Percentiles rank a stretch among this genome's conserved stretches.
Evolutionary conservation across 2,329 filamentous ascomycete genomes (phyloP).

Genomic region (Taxawa tesnikishii): DNA sequence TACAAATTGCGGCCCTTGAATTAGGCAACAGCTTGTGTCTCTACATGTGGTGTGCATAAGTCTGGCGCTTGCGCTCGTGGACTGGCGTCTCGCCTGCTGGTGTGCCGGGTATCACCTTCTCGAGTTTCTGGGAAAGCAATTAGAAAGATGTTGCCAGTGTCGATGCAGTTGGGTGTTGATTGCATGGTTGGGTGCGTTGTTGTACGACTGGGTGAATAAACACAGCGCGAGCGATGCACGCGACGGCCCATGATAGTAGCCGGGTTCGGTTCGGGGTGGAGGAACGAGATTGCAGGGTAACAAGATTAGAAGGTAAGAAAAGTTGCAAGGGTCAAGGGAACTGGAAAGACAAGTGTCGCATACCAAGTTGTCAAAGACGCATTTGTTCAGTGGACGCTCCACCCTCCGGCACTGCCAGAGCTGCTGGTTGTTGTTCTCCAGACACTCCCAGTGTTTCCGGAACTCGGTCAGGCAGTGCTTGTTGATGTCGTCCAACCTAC

Average conservation of each 20-base stretch:
- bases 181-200: no score
- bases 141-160: no score
- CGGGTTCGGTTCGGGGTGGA: constrained; percentile 1
- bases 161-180: no score
- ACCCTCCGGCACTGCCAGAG: constrained; percentile 85
- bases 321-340: no score
- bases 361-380: constrained; percentile 92
- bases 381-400: constrained; percentile 87
- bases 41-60: constrained; percentile 20
- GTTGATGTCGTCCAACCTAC: constrained; percentile 86
- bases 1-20: no score
- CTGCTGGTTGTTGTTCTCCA: constrained; percentile 97
- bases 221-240: no score
- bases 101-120: constrained; percentile 39
- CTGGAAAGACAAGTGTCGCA: no score
- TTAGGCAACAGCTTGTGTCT: no score
- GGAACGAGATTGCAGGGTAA: background rate
- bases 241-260: no score
- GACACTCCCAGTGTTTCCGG: constrained; percentile 84
- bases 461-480: constrained; percentile 87
- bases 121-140: constrained; percentile 30
- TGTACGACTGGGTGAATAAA: no score
- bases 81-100: constrained; percentile 36
- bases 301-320: background rate
- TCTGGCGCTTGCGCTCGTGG: constrained; percentile 36